phyloP scores from a whole-genome alignment of 345 rosid species.

The Sapria himalayana region DNA sequence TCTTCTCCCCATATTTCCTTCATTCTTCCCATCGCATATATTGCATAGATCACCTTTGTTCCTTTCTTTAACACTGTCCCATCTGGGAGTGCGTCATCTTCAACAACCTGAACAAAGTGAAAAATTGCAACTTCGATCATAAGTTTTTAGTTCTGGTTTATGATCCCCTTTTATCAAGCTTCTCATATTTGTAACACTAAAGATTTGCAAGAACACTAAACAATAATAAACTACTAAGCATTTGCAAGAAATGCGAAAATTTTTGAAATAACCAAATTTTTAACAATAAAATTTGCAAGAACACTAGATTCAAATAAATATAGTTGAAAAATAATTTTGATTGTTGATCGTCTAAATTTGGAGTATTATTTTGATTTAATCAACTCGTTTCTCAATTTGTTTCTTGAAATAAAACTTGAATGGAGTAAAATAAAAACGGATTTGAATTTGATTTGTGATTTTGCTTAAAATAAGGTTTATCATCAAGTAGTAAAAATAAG shows the following conservation, averaged over 20 bases:
- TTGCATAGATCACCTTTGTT: constrained; percentile 68
- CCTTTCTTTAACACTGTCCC: constrained; percentile 73
- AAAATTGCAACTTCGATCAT: not conserved
- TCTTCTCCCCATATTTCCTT: constrained; percentile 86
- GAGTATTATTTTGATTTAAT: no score
- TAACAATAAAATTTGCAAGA: no score
- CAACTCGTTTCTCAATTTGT: not conserved
- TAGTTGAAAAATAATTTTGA: no score
- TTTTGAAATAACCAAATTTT: no score
- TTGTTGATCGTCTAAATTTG: no score
- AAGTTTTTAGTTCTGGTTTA: not conserved
- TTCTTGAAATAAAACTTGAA: not conserved
- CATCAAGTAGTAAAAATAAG: not conserved
- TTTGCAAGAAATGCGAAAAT: no score
- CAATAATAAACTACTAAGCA: no score
- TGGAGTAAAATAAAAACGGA: not conserved
- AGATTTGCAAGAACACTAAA: no score
- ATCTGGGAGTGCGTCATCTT: constrained; percentile 71
- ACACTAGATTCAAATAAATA: no score
- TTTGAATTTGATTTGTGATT: no score
- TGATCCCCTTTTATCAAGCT: constrained; percentile 2
- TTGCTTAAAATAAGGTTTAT: no score
- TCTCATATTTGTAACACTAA: no score
- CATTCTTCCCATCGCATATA: constrained; percentile 89
- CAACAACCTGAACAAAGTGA: constrained; percentile 24